These are phyloP conservation scores for Aspergillus quadricinctus DNA, from an alignment of 2,329 filamentous ascomycete species.

Conservation along the genomic window DNA sequence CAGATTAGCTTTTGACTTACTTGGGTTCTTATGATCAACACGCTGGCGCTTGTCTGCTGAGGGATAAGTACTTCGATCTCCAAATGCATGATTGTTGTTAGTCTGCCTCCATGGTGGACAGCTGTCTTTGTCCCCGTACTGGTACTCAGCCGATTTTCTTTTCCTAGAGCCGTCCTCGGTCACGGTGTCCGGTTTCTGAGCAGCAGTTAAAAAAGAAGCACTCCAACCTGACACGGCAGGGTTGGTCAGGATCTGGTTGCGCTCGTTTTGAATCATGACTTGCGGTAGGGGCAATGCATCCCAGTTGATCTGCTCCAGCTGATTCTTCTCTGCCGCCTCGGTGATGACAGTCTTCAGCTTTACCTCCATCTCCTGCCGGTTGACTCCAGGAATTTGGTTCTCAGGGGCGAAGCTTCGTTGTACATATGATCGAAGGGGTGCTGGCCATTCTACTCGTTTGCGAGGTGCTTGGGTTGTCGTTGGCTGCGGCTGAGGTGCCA, in stretches of 20 bases:
- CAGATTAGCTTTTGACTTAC: constrained; percentile 85
- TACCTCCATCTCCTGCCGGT: constrained; percentile 68
- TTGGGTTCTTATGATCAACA: constrained; percentile 54
- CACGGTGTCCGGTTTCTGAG: constrained; percentile 19
- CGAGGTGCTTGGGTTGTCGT: constrained; percentile 36
- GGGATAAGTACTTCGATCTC: constrained; percentile 69
- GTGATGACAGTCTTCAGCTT: constrained; percentile 85
- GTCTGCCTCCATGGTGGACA: constrained; percentile 71
- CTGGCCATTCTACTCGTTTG: constrained; percentile 69
- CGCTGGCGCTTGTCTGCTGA: constrained; percentile 49
- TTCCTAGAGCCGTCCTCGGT: constrained; percentile 57
- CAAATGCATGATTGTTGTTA: constrained; percentile 59
- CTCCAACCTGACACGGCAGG: constrained; percentile 37
- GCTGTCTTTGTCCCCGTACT: constrained; percentile 47
- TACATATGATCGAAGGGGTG: constrained; percentile 81
- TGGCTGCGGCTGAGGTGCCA: constrained; percentile 23
- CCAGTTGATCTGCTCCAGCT: constrained; percentile 76
- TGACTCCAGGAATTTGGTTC: constrained; percentile 61
- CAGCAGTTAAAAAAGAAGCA: constrained; percentile 16
- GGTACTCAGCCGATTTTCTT: constrained; percentile 70
- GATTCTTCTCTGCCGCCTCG: constrained; percentile 68
- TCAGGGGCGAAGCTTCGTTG: constrained; percentile 78
- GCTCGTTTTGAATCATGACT: constrained; percentile 71
- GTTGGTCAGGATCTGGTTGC: constrained; percentile 47
- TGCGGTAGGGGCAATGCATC: constrained; percentile 78